phyloP scores from a whole-genome alignment of 2,329 filamentous ascomycete species.

The Atkinsonella texensis region DNA sequence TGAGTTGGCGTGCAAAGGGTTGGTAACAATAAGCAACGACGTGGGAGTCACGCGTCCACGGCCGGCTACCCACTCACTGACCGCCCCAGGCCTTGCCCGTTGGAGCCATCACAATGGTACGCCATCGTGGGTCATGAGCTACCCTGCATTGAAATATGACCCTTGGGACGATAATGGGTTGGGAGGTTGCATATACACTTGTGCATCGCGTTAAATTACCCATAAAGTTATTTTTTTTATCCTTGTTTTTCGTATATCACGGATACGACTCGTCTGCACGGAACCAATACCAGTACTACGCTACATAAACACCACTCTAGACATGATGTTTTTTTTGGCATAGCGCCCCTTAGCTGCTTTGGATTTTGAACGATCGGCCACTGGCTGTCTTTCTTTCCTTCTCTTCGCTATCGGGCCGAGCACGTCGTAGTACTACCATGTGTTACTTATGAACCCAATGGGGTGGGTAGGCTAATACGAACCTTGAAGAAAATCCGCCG shows the following conservation, averaged over 20 bases:
- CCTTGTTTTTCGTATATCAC: neutral
- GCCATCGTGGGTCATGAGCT: no score
- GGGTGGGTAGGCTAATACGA: constrained; percentile 17
- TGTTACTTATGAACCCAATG: constrained; percentile 14
- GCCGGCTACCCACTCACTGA: no score
- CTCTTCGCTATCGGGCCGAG: constrained; percentile 89
- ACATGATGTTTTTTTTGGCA: neutral
- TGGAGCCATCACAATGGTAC: no score
- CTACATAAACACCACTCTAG: neutral
- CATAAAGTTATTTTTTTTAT: neutral
- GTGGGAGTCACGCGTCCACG: no score
- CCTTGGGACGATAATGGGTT: no score
- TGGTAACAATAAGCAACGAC: neutral
- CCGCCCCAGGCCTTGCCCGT: no score
- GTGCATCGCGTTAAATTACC: no score
- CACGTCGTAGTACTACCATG: constrained; percentile 74
- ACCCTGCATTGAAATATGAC: no score
- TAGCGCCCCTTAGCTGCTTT: constrained; percentile 20
- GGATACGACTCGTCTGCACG: neutral
- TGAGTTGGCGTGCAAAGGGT: neutral
- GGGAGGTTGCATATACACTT: no score
- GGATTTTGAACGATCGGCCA: constrained; percentile 73
- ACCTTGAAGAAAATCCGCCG: constrained; percentile 97
- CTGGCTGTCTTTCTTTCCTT: constrained; percentile 97
- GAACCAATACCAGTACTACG: neutral